Percentiles rank a stretch among this genome's conserved stretches.
These are phyloP conservation scores for Claviceps citrina DNA, from an alignment of 2,329 filamentous ascomycete genomes.

Conservation along the genomic window DNA sequence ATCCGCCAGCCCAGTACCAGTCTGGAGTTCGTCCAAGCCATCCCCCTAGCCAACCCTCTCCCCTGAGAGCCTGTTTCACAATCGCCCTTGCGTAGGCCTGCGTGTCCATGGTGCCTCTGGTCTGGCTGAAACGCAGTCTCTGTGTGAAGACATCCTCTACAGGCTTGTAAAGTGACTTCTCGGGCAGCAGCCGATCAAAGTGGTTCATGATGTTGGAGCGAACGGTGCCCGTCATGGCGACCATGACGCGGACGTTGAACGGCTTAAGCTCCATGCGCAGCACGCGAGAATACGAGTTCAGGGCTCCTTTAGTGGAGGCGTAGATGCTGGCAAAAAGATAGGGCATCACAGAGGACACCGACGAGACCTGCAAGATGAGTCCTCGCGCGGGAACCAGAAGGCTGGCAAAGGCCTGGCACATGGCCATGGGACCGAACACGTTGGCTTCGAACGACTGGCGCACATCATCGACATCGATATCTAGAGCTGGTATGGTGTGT, in stretches of 20 bases:
- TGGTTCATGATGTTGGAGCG: conserved; percentile 32
- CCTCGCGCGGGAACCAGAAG: conserved; percentile 35
- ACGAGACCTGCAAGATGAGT: conserved; percentile 40
- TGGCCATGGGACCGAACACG: conserved; percentile 42
- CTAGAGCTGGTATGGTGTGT: conserved; percentile 35
- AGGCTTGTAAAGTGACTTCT: conserved; percentile 31
- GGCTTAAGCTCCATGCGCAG: conserved; percentile 38
- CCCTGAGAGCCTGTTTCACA: conserved; percentile 26
- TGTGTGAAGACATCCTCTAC: conserved; percentile 30
- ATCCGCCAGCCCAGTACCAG: conserved; percentile 21
- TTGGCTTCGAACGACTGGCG: conserved; percentile 41
- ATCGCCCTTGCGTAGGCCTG: conserved; percentile 28
- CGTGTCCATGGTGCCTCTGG: conserved; percentile 28
- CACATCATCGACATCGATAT: conserved; percentile 36
- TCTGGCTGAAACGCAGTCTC: conserved; percentile 34
- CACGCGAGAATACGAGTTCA: conserved; percentile 36
- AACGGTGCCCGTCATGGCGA: conserved; percentile 39
- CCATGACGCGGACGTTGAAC: conserved; percentile 41
- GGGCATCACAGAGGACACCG: conserved; percentile 32
- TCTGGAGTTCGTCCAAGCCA: conserved; percentile 19
- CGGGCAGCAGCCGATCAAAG: conserved; percentile 25
- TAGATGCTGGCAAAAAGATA: conserved; percentile 40
- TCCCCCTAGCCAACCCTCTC: conserved; percentile 20
- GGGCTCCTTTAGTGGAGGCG: conserved; percentile 39
- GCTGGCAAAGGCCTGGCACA: conserved; percentile 33